Conservation (phyloP, 2,329 filamentous ascomycete species). For the Hypoxylon rubiginosum region DNA sequence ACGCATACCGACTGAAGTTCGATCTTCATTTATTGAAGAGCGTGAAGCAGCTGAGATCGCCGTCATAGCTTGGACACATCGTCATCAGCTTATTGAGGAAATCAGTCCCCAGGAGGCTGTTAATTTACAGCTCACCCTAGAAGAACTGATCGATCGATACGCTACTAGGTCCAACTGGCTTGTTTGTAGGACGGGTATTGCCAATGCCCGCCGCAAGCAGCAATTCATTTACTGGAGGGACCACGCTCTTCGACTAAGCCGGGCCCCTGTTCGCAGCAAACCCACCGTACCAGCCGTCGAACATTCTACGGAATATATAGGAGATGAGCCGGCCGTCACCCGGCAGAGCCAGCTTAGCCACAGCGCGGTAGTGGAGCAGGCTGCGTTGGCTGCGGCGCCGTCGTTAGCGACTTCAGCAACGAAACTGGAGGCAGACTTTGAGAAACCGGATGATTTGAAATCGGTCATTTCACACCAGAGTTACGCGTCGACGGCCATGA, state of each 20-base stretch:
- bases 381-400: background rate
- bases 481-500: conserved; percentile 13
- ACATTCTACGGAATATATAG: background rate
- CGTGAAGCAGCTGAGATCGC: conserved; percentile 23
- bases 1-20: conserved; percentile 1
- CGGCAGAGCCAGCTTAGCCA: background rate
- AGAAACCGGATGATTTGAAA: conserved; percentile 5
- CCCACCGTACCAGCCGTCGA: background rate
- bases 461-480: conserved; percentile 25
- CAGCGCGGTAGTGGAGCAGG: background rate
- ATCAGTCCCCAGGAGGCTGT: background rate
- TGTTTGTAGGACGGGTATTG: conserved; percentile 27
- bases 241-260: conserved; percentile 24
- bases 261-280: background rate
- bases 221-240: conserved; percentile 37
- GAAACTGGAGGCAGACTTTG: background rate
- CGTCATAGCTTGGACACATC: conserved; percentile 25
- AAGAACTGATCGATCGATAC: background rate
- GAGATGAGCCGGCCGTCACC: background rate
- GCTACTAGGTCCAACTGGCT: conserved; percentile 28
- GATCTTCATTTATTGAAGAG: conserved; percentile 8
- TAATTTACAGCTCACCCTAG: background rate
- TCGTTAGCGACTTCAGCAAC: conserved; percentile 31
- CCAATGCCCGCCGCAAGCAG: conserved; percentile 33
- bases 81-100: background rate